These are phyloP conservation scores for Pseudozyma hubeiensis DNA, from an alignment of 1,284 basidiomycete genomes.

Conservation along the genomic window DNA sequence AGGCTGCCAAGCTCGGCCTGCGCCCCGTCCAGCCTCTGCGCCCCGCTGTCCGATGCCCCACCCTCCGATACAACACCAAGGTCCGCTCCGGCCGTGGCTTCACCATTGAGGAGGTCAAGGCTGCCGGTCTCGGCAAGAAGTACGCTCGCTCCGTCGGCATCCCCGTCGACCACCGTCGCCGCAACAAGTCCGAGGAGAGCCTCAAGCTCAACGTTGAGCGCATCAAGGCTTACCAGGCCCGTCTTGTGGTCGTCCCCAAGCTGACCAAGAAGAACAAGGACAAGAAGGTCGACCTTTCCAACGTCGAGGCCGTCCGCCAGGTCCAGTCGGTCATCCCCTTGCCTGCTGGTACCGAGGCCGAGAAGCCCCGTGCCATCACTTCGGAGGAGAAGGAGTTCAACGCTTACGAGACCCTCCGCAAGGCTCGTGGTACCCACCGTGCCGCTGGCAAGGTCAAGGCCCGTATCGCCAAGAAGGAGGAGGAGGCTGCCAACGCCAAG, in stretches of 20 bases:
- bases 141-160: constrained; percentile 93
- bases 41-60: constrained; percentile 95
- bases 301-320: constrained; percentile 80
- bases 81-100: constrained; percentile 97
- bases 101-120: constrained; percentile 93
- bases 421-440: constrained; percentile 84
- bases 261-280: constrained; percentile 84
- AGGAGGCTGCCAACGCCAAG: constrained; percentile 92
- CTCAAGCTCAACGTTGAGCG: constrained; percentile 95
- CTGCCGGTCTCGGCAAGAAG: constrained; percentile 93
- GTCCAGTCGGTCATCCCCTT: constrained; percentile 71
- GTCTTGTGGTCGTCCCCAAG: constrained; percentile 85
- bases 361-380: constrained; percentile 93
- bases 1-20: constrained; percentile 90
- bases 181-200: constrained; percentile 96
- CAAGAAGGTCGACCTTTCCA: constrained; percentile 83
- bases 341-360: constrained; percentile 76
- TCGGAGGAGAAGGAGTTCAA: constrained; percentile 88
- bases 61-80: constrained; percentile 98
- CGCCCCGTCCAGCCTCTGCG: constrained; percentile 92
- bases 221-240: constrained; percentile 89
- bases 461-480: constrained; percentile 77
- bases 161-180: constrained; percentile 95
- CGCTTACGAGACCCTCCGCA: constrained; percentile 85
- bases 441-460: constrained; percentile 88